Evolutionary conservation across 192 early-diverging fungal species (phyloP).

Genomic region (Chytriomyces sp.): DNA sequence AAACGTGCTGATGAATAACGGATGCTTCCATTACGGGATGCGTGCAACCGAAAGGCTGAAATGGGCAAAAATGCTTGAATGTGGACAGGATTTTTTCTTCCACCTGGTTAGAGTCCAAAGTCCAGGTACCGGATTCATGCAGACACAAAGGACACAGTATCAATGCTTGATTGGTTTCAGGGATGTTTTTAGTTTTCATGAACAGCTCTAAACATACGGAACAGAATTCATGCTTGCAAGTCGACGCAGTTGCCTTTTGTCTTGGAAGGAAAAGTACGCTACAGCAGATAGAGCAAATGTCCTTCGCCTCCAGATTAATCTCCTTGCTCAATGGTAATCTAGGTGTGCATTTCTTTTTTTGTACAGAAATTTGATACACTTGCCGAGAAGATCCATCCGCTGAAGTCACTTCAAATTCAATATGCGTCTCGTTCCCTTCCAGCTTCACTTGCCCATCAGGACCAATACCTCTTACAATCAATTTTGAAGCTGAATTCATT

Average conservation of each 20-base stretch:
- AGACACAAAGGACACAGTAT: conserved; percentile 41
- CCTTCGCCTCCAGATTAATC: neutral
- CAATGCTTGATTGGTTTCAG: neutral
- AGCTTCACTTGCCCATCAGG: neutral
- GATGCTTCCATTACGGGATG: conserved; percentile 6
- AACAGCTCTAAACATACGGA: conserved; percentile 37
- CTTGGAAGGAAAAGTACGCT: neutral
- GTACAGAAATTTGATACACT: conserved; percentile 21
- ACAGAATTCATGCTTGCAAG: conserved; percentile 43
- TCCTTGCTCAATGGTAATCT: neutral
- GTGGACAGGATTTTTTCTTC: conserved; percentile 3
- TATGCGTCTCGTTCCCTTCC: conserved; percentile 24
- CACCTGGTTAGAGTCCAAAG: conserved; percentile 1
- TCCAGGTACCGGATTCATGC: conserved; percentile 15
- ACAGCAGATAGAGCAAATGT: conserved; percentile 20
- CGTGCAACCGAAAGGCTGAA: conserved; percentile 26
- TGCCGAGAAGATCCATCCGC: conserved; percentile 17
- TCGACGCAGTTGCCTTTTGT: neutral
- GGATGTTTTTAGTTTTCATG: neutral
- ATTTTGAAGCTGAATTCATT: conserved; percentile 20
- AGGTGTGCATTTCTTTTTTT: conserved; percentile 13
- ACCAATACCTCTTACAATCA: neutral
- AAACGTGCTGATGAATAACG: neutral
- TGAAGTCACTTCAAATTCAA: conserved; percentile 30
- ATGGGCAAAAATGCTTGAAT: conserved; percentile 18